Percentiles rank a stretch among this genome's conserved stretches.
These are phyloP conservation scores for Fusarium sp. DNA, from an alignment of 2,329 filamentous ascomycete genomes.

Conservation along the genomic window DNA sequence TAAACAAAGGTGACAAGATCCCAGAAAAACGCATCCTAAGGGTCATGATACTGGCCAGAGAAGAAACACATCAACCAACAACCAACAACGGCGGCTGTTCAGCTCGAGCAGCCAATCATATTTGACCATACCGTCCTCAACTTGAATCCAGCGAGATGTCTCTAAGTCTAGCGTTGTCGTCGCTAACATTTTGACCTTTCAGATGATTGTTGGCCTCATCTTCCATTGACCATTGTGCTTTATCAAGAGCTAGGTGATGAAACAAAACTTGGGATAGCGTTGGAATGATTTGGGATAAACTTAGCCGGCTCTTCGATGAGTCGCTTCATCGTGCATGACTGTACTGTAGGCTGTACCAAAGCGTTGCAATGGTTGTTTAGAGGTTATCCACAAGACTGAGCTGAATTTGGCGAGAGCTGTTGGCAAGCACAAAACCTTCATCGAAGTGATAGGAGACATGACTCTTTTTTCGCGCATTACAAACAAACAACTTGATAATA, in stretches of 20 bases:
- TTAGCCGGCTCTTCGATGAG: background rate
- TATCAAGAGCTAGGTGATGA: background rate
- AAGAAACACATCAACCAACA: slow-evolving; percentile 16
- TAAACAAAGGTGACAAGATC: background rate
- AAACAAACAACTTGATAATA: too few species aligned
- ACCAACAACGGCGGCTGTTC: background rate
- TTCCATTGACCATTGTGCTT: background rate
- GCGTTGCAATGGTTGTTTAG: rapidly evolving
- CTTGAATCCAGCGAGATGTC: background rate
- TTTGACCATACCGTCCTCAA: background rate
- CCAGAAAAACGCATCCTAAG: background rate
- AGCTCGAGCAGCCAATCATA: background rate
- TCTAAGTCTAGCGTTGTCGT: background rate
- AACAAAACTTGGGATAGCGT: rapidly evolving
- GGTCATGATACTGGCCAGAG: background rate
- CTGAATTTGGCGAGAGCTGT: too few species aligned
- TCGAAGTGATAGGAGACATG: background rate
- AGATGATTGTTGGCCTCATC: background rate
- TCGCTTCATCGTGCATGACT: rapidly evolving
- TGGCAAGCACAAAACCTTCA: background rate
- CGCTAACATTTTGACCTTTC: too few species aligned
- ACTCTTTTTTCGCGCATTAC: background rate
- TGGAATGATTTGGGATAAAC: background rate
- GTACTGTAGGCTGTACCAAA: background rate
- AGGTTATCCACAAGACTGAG: background rate